Base-by-base conservation (phyloP, 768 basidiomycete species). In the Lentinula edodes region DNA sequence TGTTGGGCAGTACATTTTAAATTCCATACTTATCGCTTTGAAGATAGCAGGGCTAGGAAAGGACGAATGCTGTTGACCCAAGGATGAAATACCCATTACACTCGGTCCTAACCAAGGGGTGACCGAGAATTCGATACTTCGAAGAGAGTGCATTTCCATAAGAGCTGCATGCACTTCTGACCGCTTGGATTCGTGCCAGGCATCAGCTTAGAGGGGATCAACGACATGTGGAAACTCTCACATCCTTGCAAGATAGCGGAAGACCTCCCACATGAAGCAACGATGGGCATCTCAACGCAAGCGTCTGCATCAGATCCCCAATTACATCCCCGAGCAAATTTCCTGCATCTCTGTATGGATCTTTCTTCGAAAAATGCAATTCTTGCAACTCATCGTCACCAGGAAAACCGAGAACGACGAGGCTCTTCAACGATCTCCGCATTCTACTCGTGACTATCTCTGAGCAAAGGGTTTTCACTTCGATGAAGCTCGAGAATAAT, bases 11-110 rank as follows among this genome's bases (percentile, higher is more conserved):
- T 56, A 56, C 41, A 56, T 56, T n/a, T 56, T 56, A 6, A 56
- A 23, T 56, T 56, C 55, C 9, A 56, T 56, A 13, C 55, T 56
- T 38, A 56, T 56, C 41, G 55, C 55, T 43, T 56, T 56, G 20
- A 56, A 56, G 16, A 39, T 28, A 23, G 10, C 28, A 7, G 41
- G 41, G n/a, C 18, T 23, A 34, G 55, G 55, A n/a, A 56, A 56
- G 20, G 41, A 20, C 6, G 38, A 7, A 15, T 43, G 55, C 16
- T 23, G 41, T 43, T 43, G 15, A 13, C 55, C 55, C 3, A 56
- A 34, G 13, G 12, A 8, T 5, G 55, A 41, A 43, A 28, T 38
- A 12, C 23, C 18, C 7, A 56, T 42, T 3, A 28, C 15, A 39
- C 39, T 20, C 8, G 38, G 38, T 8, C 38, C 38, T 28, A 41